Base-by-base conservation (phyloP, 2,329 filamentous ascomycete species). In the Eutypella sp. region DNA sequence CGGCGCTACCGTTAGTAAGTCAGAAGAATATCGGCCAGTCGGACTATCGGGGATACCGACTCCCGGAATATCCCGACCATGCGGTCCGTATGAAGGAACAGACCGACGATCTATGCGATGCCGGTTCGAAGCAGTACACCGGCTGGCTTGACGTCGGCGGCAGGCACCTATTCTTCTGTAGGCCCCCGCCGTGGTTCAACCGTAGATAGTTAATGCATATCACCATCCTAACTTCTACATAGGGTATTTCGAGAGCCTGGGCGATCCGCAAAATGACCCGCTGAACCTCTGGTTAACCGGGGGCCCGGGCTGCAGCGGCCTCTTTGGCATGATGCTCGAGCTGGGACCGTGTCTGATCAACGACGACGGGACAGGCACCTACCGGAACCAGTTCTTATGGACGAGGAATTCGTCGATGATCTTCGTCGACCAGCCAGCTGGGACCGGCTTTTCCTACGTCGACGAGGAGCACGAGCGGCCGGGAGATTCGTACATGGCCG, bases 381-480 rank as follows among this genome's bases (percentile, higher is more conserved):
- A 70, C 39, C 41, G 65, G 15, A 81, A 81, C 45, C 74, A 75
- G 0, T 79, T 71, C 67, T 71, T 73, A 19, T 79, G 75, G 75
- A 74, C 78, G 56, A 67, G 71, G 42, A 71, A 65, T 38, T 73
- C 72, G 19, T 78, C 78, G 51, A 61, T 81, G 47, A 53, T 73
- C 18, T 73, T 70, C 46, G 60, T 73, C 46, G 68, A 71, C 56
- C 67, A 71, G 58, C 78, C 78, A 16, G 78, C 79, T 42, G 79
- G 83, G 58, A 74, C 82, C 15, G 74, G 75, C n/a, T 74, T 81
- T 49, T 81, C 77, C 2, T 75, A 73, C 52, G 40, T 50, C 2
- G 48, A 53, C 5, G 44, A 49, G 4, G 53, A 48, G 34, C 46
- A 47, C 11, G 45, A 53, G 1, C 16, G 67, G 1, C 65, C 69